These are phyloP conservation scores for Oldenlandia corymbosa DNA, from an alignment of 257 asterid genomes.

Conservation along the genomic window DNA sequence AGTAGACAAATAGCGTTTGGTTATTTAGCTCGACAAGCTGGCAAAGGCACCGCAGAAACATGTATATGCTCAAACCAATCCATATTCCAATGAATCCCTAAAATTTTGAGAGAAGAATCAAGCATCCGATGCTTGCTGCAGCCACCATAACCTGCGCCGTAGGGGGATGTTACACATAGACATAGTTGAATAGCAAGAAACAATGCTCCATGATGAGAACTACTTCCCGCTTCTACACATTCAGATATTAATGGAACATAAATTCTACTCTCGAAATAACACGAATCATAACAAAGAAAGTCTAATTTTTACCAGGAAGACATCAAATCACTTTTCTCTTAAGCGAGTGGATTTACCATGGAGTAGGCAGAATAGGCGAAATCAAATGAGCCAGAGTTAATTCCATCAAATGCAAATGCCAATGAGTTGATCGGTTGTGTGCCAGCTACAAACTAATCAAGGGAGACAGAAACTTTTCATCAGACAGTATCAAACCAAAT, in stretches of 20 bases:
- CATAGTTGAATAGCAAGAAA: no score
- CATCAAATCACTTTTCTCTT: no score
- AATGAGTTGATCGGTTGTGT: constrained; percentile 81
- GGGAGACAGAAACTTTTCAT: no score
- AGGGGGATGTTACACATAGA: no score
- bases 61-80: constrained; percentile 77
- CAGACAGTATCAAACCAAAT: not conserved
- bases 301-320: no score
- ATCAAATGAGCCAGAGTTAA: constrained; percentile 85
- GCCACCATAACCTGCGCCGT: constrained; percentile 83
- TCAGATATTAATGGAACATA: no score
- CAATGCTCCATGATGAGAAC: no score
- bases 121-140: constrained; percentile 54
- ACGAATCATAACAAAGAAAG: no score
- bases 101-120: constrained; percentile 52
- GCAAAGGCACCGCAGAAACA: constrained; percentile 73
- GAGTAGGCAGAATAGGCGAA: constrained; percentile 90
- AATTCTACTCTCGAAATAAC: no score
- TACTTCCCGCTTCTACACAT: no score
- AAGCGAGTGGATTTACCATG: constrained; percentile 41
- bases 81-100: constrained; percentile 83
- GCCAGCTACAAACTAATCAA: constrained; percentile 78
- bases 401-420: constrained; percentile 87
- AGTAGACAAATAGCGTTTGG: no score
- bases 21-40: constrained; percentile 74